Conservation (phyloP, 169 alveolate species). For the Plasmodium cynomolgi region DNA sequence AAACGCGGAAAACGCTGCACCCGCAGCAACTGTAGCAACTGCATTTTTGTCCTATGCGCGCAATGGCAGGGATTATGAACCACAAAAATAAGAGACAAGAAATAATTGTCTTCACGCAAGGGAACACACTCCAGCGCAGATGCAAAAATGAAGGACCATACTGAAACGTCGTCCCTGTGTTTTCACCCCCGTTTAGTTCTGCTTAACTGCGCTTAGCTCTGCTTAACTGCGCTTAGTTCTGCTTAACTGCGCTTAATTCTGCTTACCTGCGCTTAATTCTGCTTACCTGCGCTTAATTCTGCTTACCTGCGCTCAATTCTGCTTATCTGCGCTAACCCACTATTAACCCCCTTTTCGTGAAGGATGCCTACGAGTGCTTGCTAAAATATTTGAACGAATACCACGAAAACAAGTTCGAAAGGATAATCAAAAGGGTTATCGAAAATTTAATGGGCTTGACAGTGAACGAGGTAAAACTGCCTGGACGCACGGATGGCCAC, state of each 20-base stretch:
- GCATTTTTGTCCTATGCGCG: neutral
- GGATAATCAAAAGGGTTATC: slow-evolving; percentile 25
- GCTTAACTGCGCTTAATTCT: no score
- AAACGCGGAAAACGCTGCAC: neutral
- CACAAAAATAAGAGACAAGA: neutral
- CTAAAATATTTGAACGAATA: slow-evolving; percentile 67
- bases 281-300: no score
- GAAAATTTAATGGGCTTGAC: slow-evolving; percentile 21
- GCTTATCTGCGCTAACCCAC: neutral
- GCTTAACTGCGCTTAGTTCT: neutral
- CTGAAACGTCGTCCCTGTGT: neutral
- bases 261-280: neutral
- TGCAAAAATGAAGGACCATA: neutral
- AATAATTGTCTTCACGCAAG: neutral
- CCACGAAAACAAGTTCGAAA: slow-evolving; percentile 67
- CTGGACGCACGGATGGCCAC: neutral
- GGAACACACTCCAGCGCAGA: neutral
- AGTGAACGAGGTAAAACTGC: slow-evolving; percentile 22
- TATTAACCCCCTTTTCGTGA: neutral
- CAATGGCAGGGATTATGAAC: neutral
- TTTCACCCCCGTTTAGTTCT: neutral
- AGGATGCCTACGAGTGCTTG: slow-evolving; percentile 67
- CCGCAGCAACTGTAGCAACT: neutral
- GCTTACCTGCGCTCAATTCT: neutral
- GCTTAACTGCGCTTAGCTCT: neutral